Percentiles rank a stretch among this genome's conserved stretches.
phyloP scores from a whole-genome alignment of 495 filamentous ascomycete species.

The Penicillium fimorum region DNA sequence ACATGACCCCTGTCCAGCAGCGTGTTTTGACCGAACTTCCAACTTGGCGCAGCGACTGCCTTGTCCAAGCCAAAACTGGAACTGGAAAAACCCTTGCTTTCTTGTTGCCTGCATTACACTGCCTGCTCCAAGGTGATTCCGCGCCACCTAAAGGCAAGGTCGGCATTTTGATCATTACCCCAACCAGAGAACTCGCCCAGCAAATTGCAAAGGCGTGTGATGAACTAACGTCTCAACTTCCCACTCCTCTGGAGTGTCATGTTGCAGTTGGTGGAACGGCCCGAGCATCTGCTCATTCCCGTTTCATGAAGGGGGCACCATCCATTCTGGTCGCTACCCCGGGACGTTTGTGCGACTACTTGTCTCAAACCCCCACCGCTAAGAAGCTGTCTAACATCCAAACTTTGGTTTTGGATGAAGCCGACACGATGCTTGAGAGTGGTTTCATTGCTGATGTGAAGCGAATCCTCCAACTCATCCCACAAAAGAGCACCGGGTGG shows the following conservation, averaged over 20 bases:
- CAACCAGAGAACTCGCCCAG: slow-evolving; percentile 64
- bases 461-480: slow-evolving; percentile 55
- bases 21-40: slow-evolving; percentile 53
- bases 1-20: slow-evolving; percentile 58
- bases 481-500: slow-evolving; percentile 55
- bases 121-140: slow-evolving; percentile 45
- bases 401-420: slow-evolving; percentile 65
- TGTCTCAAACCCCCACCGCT: slow-evolving; percentile 44
- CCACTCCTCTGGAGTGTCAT: slow-evolving; percentile 45
- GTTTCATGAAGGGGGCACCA: slow-evolving; percentile 49
- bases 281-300: slow-evolving; percentile 41
- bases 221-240: slow-evolving; percentile 46
- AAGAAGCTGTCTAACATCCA: slow-evolving; percentile 49
- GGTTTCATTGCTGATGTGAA: slow-evolving; percentile 60
- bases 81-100: slow-evolving; percentile 84
- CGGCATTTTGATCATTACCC: slow-evolving; percentile 62
- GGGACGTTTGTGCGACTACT: slow-evolving; percentile 61
- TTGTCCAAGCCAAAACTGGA: slow-evolving; percentile 81
- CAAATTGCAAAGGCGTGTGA: slow-evolving; percentile 64
- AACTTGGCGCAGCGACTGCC: slow-evolving; percentile 49
- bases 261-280: slow-evolving; percentile 55
- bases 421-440: slow-evolving; percentile 62
- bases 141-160: slow-evolving; percentile 45
- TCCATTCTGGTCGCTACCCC: slow-evolving; percentile 62
- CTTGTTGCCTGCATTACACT: slow-evolving; percentile 70